Conservation (phyloP, 2,329 filamentous ascomycete genomes). For the Teratosphaeria zuluensis region DNA sequence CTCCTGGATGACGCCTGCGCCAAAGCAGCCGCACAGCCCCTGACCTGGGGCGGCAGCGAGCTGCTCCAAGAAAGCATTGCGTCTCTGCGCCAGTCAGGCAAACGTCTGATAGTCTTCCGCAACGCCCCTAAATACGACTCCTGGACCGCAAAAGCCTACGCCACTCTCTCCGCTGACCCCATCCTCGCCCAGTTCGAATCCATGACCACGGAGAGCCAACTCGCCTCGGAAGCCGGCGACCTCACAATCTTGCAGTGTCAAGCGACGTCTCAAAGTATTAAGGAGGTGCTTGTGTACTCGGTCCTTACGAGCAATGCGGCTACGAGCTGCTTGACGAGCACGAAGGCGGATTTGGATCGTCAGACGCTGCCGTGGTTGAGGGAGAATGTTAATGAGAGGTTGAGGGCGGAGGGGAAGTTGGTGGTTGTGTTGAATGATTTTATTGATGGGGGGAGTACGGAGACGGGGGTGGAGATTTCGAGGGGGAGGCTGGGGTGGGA, state of each 20-base stretch:
- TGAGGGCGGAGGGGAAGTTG: background rate
- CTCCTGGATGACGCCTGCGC: background rate
- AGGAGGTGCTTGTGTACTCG: background rate
- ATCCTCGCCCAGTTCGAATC: background rate
- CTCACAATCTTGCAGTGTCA: background rate
- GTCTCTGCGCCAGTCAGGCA: background rate
- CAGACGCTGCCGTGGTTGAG: background rate
- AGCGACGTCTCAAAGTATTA: background rate
- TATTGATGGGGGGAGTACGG: background rate
- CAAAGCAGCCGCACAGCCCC: background rate
- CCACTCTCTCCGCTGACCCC: background rate
- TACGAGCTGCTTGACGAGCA: background rate
- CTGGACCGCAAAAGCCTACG: background rate
- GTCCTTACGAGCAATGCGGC: background rate
- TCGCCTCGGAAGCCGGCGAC: background rate
- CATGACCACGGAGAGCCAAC: background rate
- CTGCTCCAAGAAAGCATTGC: background rate
- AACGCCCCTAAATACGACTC: background rate
- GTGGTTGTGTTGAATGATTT: background rate
- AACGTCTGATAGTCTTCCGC: background rate
- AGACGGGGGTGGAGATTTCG: background rate
- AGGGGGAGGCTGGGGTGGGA: background rate
- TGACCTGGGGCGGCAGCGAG: background rate
- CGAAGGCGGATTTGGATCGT: background rate
- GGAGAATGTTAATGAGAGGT: background rate